These are phyloP conservation scores for Pachyrhizus erosus DNA, from an alignment of 306 rosid species.

Conservation along the genomic window DNA sequence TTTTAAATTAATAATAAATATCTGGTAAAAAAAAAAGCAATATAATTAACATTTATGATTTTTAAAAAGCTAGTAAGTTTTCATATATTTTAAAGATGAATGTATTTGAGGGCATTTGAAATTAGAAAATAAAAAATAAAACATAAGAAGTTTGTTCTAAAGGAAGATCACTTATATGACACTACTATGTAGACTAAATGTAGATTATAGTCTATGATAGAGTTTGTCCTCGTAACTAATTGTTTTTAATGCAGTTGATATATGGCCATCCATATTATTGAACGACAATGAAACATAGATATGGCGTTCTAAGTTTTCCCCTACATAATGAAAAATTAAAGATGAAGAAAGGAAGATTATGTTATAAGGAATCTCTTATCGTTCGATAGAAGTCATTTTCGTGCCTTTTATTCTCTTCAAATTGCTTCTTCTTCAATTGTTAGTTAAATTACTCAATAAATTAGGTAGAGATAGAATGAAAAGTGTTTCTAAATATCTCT, in stretches of 20 bases:
- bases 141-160: background rate
- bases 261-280: slow-evolving; percentile 37
- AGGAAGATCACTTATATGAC: background rate
- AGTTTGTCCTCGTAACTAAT: background rate
- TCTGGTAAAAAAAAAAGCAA: too few relatives aligned
- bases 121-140: background rate
- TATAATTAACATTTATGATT: background rate
- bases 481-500: background rate
- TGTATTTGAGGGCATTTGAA: background rate
- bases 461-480: slow-evolving; percentile 3
- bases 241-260: slow-evolving; percentile 40
- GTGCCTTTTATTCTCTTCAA: slow-evolving; percentile 28
- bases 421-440: slow-evolving; percentile 38
- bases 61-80: background rate
- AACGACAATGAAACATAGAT: slow-evolving; percentile 33
- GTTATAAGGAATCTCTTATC: slow-evolving; percentile 42
- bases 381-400: slow-evolving; percentile 52
- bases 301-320: slow-evolving; percentile 2
- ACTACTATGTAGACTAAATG: background rate
- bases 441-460: slow-evolving; percentile 29
- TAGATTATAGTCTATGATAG: background rate
- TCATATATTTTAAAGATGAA: background rate
- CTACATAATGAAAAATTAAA: slow-evolving; percentile 42
- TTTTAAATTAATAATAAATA: background rate
- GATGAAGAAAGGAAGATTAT: slow-evolving; percentile 45